Base-by-base conservation (phyloP, 2,329 filamentous ascomycete genomes). In the Aquanectria penicillioides region DNA sequence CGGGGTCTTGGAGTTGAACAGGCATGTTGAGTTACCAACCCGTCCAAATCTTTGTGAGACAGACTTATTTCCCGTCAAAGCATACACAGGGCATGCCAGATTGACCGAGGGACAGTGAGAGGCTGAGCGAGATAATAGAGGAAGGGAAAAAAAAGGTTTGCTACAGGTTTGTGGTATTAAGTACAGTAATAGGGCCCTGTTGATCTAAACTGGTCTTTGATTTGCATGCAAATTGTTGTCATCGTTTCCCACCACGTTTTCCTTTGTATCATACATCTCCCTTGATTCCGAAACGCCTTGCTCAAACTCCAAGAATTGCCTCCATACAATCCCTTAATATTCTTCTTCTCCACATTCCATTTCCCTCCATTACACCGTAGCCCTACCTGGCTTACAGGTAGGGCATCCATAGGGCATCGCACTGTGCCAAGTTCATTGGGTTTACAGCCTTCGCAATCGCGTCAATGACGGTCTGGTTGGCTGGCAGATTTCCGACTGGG, bases 391-490 rank as follows among this genome's bases (percentile, higher is more conserved):
- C 60, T 77, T 82, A 98, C 72, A 98, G 80, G 80, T 97, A 99
- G 20, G 93, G 90, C 94, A 98, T 98, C 93, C 95, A 99, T 69
- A 99, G 80, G 57, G 94, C 89, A 81, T 99, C 95, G 71, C 91
- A 94, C 76, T 92, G 86, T 38, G 91, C 89, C 77, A 99, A 76
- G 74, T 95, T 93, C 80, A 92, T 88, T 2, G 95, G 95, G 77
- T 97, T 96, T 13, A 97, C 94, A 2, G 94, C 93, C 79, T 90
- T 90, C n/a, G 91, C 91, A 62, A 99, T 91, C 62, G 96, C 79
- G 77, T 99, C 95, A 71, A 99, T 94, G 25, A 97, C 93, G 34
- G 94, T 98, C 83, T 99, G 95, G 76, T 97, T 97, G 20, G 94
- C 94, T 6, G 95, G 95, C 67, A 99, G 78, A 72, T 93, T 94